Evolutionary conservation across 768 basidiomycete genomes (phyloP), one percentile per base, ranked within the genome.

Genomic region (Xerocomellus intermedius): DNA sequence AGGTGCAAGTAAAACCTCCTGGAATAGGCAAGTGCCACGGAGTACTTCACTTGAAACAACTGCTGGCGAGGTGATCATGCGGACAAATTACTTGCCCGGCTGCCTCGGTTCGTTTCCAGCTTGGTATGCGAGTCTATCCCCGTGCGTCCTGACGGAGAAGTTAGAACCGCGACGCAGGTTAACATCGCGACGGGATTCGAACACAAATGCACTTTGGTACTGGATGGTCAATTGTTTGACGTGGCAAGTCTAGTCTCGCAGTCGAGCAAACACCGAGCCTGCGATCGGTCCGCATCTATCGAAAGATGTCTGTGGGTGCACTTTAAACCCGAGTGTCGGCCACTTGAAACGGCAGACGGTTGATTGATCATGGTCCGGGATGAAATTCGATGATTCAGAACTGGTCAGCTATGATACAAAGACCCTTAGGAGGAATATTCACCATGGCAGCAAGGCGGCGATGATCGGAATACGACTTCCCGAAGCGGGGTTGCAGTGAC

Each of bases 11-110:
- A 55, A 35, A 38, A 32, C 42, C 4, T n/a, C 22, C 53, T 26
- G 39, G 45, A 55, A 65, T 37, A 55, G 39, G 45, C 37, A 47
- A 44, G 36, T 17, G 8, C 24, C 24, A 19, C 42, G 45, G 22
- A 16, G 46, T 16, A 22, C 16, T 36, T 35, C 14, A 19, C 36
- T 24, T 41, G 35, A 26, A 13, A 28, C 12, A 8, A 42, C 32
- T n/a, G 26, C 16, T 28, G n/a, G 48, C 24, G 36, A 56, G 41
- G n/a, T 41, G 54, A 37, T 53, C 63, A 62, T 50, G 53, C 35
- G 62, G 50, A 43, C 36, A 22, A 12, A 19, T 36, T 33, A 12
- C 36, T 43, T 24, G 14, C 36, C 35, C 35, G 35, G 37, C 10
- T 44, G 17, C 22, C 14, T 14, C 58, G 46, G 46, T 10, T 42